Evolutionary conservation across 2,329 filamentous ascomycete species (phyloP).

Genomic region (Botrytis galanthina): DNA sequence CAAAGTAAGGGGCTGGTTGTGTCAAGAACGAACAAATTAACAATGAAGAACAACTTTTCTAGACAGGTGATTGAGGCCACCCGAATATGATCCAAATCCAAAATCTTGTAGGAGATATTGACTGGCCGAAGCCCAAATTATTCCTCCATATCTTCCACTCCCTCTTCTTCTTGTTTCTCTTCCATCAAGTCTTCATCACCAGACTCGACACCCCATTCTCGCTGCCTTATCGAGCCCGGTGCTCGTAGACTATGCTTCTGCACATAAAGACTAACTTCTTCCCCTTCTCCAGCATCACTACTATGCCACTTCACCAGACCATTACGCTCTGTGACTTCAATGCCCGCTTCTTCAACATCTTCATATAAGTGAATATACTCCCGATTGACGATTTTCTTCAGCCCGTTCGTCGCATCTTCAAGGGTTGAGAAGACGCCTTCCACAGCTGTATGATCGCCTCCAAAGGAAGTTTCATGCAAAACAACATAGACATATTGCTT

Average conservation of each 20-base stretch:
- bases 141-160: not conserved
- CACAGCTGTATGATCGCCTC: not conserved
- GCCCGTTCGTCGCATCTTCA: not conserved
- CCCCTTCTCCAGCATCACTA: constrained; percentile 1
- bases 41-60: not conserved
- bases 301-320: not conserved
- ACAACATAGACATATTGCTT: constrained; percentile 1
- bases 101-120: no score
- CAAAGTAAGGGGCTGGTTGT: not conserved
- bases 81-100: not conserved
- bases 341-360: not conserved
- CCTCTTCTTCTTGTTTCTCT: not conserved
- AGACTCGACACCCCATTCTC: not conserved
- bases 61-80: not conserved
- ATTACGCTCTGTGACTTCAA: not conserved
- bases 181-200: not conserved
- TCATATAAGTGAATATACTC: not conserved
- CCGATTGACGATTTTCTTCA: not conserved
- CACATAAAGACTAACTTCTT: not conserved
- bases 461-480: not conserved
- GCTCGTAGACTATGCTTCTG: not conserved
- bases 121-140: not conserved
- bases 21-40: not conserved
- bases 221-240: not conserved
- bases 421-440: not conserved